These are phyloP conservation scores for Papiliotrema nemorosa DNA, from an alignment of 1,284 basidiomycete genomes.

Conservation along the genomic window DNA sequence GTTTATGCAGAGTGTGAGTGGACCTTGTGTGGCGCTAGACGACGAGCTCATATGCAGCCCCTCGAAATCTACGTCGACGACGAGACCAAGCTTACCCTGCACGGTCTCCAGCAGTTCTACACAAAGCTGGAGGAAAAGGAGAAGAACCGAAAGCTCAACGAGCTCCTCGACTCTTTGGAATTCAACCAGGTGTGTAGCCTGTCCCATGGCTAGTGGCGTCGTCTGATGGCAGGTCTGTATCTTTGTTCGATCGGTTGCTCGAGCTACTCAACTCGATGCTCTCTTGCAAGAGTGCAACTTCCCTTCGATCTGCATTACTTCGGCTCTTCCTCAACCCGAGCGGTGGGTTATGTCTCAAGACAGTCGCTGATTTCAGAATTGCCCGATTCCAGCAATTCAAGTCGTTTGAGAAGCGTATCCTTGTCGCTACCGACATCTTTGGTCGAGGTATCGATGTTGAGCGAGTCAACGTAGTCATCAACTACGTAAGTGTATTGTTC, in stretches of 20 bases:
- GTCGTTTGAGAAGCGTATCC: conserved; percentile 97
- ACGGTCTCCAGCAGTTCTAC: conserved; percentile 98
- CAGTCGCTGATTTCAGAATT: conserved; percentile 58
- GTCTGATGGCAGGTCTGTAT: conserved; percentile 76
- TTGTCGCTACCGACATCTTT: conserved; percentile 97
- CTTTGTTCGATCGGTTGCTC: conserved; percentile 96
- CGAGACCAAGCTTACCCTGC: conserved; percentile 97
- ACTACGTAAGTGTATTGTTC: conserved; percentile 55
- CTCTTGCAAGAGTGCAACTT: conserved; percentile 97
- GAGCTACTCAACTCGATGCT: conserved; percentile 95
- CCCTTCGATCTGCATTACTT: conserved; percentile 97
- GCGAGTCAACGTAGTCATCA: conserved; percentile 93
- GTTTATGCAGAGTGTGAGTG: conserved; percentile 96
- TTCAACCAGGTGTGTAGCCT: conserved; percentile 81
- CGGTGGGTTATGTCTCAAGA: conserved; percentile 59
- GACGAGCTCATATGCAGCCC: conserved; percentile 59
- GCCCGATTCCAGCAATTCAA: conserved; percentile 98
- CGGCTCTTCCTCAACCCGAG: conserved; percentile 89
- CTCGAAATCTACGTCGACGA: conserved; percentile 99
- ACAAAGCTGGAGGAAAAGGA: conserved; percentile 91
- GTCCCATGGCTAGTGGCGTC: not conserved
- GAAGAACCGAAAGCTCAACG: conserved; percentile 98
- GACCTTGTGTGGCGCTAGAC: not conserved
- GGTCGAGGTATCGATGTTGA: conserved; percentile 97
- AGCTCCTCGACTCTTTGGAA: conserved; percentile 91